Evolutionary conservation across 257 asterid species (phyloP).

Genomic region (Ligustrum vulgare): DNA sequence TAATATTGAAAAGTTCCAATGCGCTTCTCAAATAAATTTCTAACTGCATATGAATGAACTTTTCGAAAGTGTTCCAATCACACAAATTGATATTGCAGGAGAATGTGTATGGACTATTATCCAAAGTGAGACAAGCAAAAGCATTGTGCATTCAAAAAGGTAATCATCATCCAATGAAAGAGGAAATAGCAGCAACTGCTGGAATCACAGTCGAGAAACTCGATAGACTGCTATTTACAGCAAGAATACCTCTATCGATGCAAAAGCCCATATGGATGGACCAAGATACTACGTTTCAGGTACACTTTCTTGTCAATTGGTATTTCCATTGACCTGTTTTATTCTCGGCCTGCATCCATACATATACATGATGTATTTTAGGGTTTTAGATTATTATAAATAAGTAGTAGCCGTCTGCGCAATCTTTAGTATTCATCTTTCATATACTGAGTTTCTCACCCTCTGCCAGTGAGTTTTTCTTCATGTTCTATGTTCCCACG

Average conservation of each 20-base stretch:
- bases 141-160: conserved; percentile 60
- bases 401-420: too few relatives aligned
- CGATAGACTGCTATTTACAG: conserved; percentile 49
- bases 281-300: conserved; percentile 69
- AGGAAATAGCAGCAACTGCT: conserved; percentile 65
- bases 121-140: conserved; percentile 72
- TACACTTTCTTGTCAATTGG: conserved; percentile 4
- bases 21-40: not conserved
- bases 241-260: conserved; percentile 83
- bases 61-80: conserved; percentile 14
- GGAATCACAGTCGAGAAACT: conserved; percentile 76
- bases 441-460: too few relatives aligned
- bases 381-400: too few relatives aligned
- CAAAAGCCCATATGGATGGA: conserved; percentile 75
- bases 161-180: conserved; percentile 58
- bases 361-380: too few relatives aligned
- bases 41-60: not conserved
- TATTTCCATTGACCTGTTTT: not conserved
- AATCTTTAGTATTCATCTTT: too few relatives aligned
- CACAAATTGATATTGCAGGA: conserved; percentile 52
- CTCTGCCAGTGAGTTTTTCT: too few relatives aligned
- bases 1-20: conserved; percentile 11
- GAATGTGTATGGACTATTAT: conserved; percentile 70
- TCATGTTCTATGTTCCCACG: too few relatives aligned
- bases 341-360: too few relatives aligned